Evolutionary conservation across 805 yeast species (phyloP), one percentile per base, ranked within the genome.

Genomic region (Clavispora santaluciae): DNA sequence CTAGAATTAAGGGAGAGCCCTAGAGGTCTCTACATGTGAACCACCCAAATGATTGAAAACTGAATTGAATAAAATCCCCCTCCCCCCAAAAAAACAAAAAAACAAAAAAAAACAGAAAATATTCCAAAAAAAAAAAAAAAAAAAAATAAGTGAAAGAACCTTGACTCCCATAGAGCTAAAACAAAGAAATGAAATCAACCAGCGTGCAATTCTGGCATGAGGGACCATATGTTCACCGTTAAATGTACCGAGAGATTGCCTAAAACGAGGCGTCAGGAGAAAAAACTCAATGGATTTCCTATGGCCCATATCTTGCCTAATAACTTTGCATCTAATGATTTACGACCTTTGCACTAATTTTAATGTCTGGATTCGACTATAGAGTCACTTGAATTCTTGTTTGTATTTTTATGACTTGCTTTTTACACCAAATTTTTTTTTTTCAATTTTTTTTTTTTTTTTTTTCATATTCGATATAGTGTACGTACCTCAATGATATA

Each of bases 31-130:
- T n/a, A n/a, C n/a, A n/a, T n/a, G n/a, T n/a, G n/a, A n/a, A n/a
- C n/a, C n/a, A n/a, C n/a, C n/a, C n/a, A n/a, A 26, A 36, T 39
- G 36, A 33, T 57, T 64, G 44, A 87, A 85, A 61, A 66, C 8
- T 13, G 23, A 24, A 17, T 20, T 10, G 12, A 16, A 15, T 12
- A 22, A 33, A 24, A 25, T 3, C 26, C 26, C n/a, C 26, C 5
- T 23, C 29, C 17, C 16, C 11, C n/a, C n/a, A n/a, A n/a, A n/a
- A n/a, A n/a, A 12, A 13, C 7, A 6, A 23, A 23, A 10, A 23
- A 23, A 8, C 8, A 23, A 6, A 23, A 23, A 23, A 23, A 23
- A 23, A 23, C 8, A 23, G 11, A 23, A 23, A 23, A 23, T 9
- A 23, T 23, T 15, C 10, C 31, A 28, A 12, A 28, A 28, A 28